These are phyloP conservation scores for Tolypocladium inflatum DNA, from an alignment of 2,329 filamentous ascomycete species.

Conservation along the genomic window DNA sequence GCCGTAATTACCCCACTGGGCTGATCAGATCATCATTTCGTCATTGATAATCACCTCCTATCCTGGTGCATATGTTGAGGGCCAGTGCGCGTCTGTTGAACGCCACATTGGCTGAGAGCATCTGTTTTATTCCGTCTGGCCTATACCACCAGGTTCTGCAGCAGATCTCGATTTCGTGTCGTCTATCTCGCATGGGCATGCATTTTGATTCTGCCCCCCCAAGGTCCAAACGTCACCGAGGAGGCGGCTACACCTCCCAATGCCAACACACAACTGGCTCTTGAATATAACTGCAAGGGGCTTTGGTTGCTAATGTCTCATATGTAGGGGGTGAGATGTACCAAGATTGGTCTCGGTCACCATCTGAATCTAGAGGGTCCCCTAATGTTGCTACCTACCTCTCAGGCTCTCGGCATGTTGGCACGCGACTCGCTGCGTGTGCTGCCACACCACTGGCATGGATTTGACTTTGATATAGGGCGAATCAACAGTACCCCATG, in stretches of 20 bases:
- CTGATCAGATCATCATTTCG: not conserved
- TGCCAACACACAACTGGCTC: not conserved
- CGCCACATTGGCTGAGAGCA: not conserved
- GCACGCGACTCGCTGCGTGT: not conserved
- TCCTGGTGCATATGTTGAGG: not conserved
- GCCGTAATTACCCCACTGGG: not conserved
- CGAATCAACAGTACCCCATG: not conserved
- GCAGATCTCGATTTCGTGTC: not conserved
- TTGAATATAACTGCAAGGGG: not conserved
- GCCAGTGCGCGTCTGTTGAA: not conserved
- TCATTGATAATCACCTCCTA: not conserved
- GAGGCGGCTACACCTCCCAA: not conserved
- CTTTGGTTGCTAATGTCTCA: not conserved
- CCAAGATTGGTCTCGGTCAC: not conserved
- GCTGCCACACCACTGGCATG: not conserved
- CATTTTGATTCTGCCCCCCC: not conserved
- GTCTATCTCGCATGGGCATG: not conserved
- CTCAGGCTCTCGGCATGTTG: not conserved
- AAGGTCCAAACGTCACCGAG: not conserved
- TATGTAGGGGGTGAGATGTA: not conserved
- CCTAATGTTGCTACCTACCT: not conserved
- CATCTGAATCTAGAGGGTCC: not conserved
- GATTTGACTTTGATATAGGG: not conserved
- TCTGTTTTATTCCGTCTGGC: not conserved
- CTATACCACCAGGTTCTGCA: not conserved